Conservation (phyloP, 805 yeast species). For the Lachancea nothofagi region DNA sequence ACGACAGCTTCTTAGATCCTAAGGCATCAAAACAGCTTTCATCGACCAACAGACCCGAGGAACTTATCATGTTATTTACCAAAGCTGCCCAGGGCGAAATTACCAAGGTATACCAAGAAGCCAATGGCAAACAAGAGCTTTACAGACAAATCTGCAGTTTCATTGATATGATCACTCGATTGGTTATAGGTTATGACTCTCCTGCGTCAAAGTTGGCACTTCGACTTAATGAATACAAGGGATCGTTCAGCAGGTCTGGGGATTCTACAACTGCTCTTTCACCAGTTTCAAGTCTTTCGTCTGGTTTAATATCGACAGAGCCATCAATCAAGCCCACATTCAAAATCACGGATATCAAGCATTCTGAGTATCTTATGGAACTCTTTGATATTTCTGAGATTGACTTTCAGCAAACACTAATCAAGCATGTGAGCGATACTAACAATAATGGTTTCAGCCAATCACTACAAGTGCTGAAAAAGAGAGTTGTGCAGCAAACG, state of each 20-base stretch:
- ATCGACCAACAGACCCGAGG: constrained; percentile 35
- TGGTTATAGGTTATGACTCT: constrained; percentile 13
- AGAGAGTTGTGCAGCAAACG: constrained; percentile 10
- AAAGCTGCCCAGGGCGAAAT: constrained; percentile 49
- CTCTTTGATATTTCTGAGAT: constrained; percentile 46
- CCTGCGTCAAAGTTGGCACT: constrained; percentile 22
- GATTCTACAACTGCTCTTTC: constrained; percentile 16
- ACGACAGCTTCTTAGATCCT: constrained; percentile 48
- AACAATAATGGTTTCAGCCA: not conserved
- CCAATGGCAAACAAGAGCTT: constrained; percentile 23
- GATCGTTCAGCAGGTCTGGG: constrained; percentile 14
- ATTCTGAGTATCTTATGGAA: constrained; percentile 41
- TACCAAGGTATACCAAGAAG: constrained; percentile 34
- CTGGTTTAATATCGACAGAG: constrained; percentile 4
- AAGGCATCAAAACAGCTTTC: constrained; percentile 25
- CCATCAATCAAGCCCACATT: constrained; percentile 42
- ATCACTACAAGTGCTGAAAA: constrained; percentile 1
- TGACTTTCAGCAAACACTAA: constrained; percentile 51
- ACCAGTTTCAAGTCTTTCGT: not conserved
- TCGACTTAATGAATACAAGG: constrained; percentile 42
- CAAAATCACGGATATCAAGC: constrained; percentile 49
- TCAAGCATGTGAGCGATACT: constrained; percentile 20
- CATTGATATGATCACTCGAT: constrained; percentile 18
- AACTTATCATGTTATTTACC: constrained; percentile 48
- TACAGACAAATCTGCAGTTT: constrained; percentile 24